Conservation (phyloP, 805 yeast species). For the Lachancea mirantina region DNA sequence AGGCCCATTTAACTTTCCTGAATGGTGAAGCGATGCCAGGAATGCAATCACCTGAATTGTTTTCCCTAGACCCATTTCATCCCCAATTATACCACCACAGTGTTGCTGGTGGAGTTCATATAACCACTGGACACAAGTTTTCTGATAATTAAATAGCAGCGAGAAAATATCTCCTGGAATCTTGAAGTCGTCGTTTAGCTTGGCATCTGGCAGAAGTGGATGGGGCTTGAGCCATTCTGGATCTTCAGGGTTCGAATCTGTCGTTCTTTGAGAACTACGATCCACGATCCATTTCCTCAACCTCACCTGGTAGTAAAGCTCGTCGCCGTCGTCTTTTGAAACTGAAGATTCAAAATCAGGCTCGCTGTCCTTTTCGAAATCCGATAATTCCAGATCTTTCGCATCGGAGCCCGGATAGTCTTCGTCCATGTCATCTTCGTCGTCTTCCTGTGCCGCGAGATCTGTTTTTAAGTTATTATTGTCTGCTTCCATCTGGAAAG, state of each 20-base stretch:
- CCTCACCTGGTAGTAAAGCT: constrained; percentile 51
- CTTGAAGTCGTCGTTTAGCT: constrained; percentile 57
- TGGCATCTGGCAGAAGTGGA: constrained; percentile 70
- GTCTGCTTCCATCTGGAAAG: constrained; percentile 36
- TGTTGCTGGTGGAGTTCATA: constrained; percentile 87
- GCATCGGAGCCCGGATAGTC: constrained; percentile 12
- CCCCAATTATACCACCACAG: constrained; percentile 94
- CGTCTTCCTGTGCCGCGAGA: constrained; percentile 16
- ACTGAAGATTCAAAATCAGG: not conserved
- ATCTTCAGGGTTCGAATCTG: constrained; percentile 14
- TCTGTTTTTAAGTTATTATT: constrained; percentile 11
- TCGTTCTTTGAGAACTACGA: constrained; percentile 38
- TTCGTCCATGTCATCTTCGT: constrained; percentile 22
- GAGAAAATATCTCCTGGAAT: constrained; percentile 91
- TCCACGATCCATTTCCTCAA: constrained; percentile 51
- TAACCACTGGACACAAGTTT: constrained; percentile 95
- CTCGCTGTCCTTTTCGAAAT: not conserved
- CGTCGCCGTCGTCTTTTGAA: constrained; percentile 73
- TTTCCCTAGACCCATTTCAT: constrained; percentile 97
- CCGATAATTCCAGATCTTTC: not conserved
- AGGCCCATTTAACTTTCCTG: constrained; percentile 67
- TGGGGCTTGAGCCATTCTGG: constrained; percentile 73
- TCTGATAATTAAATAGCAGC: constrained; percentile 83
- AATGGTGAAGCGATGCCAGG: constrained; percentile 83
- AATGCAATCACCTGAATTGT: constrained; percentile 90